These are phyloP conservation scores for Coemansia sp. DNA, from an alignment of 192 early-diverging fungal species.

Conservation along the genomic window DNA sequence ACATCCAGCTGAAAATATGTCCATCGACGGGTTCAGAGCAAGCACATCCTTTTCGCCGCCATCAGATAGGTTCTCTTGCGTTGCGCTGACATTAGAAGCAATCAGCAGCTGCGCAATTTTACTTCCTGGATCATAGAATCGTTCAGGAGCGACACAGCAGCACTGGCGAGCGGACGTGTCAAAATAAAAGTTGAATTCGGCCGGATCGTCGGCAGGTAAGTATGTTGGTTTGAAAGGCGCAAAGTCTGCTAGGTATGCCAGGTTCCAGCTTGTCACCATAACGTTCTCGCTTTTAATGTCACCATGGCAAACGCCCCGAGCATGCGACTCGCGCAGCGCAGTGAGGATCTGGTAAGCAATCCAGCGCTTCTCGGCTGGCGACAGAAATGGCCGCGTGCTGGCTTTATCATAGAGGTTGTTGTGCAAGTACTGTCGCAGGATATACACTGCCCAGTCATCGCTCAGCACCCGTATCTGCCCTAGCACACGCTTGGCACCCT, in stretches of 20 bases:
- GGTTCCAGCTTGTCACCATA: slow-evolving; percentile 93
- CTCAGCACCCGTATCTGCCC: slow-evolving; percentile 79
- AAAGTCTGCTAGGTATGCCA: slow-evolving; percentile 89
- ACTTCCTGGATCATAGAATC: slow-evolving; percentile 79
- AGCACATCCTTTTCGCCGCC: slow-evolving; percentile 12
- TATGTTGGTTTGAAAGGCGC: slow-evolving; percentile 90
- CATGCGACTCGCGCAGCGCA: slow-evolving; percentile 79
- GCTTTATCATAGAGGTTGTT: slow-evolving; percentile 97
- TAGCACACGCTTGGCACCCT: slow-evolving; percentile 75
- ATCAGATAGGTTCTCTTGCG: slow-evolving; percentile 1
- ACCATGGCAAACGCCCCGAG: slow-evolving; percentile 78
- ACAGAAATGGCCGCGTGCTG: slow-evolving; percentile 93
- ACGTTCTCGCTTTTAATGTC: slow-evolving; percentile 97
- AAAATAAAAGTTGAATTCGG: slow-evolving; percentile 96
- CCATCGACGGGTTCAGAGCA: slow-evolving; percentile 81
- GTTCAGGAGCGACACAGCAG: slow-evolving; percentile 95
- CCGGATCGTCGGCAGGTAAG: slow-evolving; percentile 94
- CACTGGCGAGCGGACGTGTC: slow-evolving; percentile 85
- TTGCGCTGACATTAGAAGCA: background rate
- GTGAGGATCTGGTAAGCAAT: slow-evolving; percentile 87
- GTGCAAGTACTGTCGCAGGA: slow-evolving; percentile 86
- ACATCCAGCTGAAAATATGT: slow-evolving; percentile 91
- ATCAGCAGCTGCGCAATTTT: slow-evolving; percentile 27
- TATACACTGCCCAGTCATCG: slow-evolving; percentile 87
- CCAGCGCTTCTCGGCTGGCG: slow-evolving; percentile 88